Percentiles rank a stretch among this genome's conserved stretches.
Evolutionary conservation across 768 basidiomycete species (phyloP).

Genomic region (Lyophyllum atratum): DNA sequence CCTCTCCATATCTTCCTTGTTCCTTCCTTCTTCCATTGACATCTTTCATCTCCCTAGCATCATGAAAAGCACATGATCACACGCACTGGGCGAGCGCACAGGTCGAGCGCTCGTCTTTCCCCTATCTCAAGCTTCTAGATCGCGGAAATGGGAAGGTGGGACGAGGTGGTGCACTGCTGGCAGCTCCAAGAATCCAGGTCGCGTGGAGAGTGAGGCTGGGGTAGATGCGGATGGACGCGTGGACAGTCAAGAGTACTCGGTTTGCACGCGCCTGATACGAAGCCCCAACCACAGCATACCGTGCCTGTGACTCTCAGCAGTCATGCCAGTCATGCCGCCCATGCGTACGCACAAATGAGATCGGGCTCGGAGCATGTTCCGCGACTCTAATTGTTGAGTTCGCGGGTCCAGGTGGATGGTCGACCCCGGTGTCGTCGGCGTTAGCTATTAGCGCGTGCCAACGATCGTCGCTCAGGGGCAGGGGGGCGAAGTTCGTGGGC

Average conservation of each 20-base stretch:
- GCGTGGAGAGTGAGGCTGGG: neutral
- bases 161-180: neutral
- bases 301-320: neutral
- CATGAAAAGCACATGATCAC: neutral
- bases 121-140: neutral
- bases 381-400: neutral
- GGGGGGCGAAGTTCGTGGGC: neutral
- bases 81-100: neutral
- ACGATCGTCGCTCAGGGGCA: slow-evolving; percentile 6
- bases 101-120: neutral
- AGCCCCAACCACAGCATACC: neutral
- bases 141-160: neutral
- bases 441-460: neutral
- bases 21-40: neutral
- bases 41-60: neutral
- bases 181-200: neutral
- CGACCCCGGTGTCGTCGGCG: neutral
- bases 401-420: neutral
- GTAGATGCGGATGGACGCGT: neutral
- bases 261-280: neutral
- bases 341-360: neutral
- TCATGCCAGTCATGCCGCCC: neutral
- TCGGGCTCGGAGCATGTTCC: neutral
- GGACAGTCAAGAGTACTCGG: neutral
- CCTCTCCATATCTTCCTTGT: neutral